A percentile compares a stretch with the other conserved stretches of the same genome.
phyloP scores from a whole-genome alignment of 2,329 filamentous ascomycete genomes.

The Pseudogymnoascus sp. region DNA sequence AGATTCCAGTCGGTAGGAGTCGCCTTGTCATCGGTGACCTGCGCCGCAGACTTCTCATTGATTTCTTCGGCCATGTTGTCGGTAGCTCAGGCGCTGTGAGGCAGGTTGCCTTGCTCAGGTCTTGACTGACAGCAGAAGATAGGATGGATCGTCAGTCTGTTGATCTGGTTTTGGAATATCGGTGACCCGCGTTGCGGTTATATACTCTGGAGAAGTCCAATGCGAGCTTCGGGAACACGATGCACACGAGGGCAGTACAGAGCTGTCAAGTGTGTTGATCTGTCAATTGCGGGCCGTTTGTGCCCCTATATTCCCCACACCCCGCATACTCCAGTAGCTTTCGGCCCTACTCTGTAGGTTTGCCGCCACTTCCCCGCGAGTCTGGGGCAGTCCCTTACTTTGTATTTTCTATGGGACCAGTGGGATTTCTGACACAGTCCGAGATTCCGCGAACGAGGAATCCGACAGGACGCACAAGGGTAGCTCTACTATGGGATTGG shows the following conservation, averaged over 20 bases:
- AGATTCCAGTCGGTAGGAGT: background rate
- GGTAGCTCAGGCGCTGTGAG: background rate
- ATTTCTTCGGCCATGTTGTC: conserved; percentile 2
- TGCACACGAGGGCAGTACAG: background rate
- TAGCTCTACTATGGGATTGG: background rate
- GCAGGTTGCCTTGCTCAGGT: background rate
- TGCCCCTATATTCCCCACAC: conserved; percentile 3
- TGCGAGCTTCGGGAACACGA: background rate
- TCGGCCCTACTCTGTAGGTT: background rate
- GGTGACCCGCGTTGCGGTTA: conserved; percentile 2
- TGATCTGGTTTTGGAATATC: conserved; percentile 7
- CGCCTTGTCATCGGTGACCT: background rate
- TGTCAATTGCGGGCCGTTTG: conserved; percentile 4
- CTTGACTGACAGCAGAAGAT: background rate
- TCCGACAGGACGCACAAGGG: background rate
- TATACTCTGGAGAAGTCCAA: background rate
- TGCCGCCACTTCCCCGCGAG: background rate
- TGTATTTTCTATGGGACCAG: background rate
- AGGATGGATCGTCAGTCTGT: background rate
- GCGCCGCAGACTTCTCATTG: background rate
- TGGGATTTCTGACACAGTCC: background rate
- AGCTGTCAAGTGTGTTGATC: conserved; percentile 3
- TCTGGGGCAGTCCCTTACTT: conserved; percentile 1
- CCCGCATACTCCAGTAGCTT: conserved; percentile 1
- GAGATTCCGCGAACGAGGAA: conserved; percentile 1